Evolutionary conservation across 805 yeast genomes (phyloP).

Genomic region (Kazachstania kunashirensis): DNA sequence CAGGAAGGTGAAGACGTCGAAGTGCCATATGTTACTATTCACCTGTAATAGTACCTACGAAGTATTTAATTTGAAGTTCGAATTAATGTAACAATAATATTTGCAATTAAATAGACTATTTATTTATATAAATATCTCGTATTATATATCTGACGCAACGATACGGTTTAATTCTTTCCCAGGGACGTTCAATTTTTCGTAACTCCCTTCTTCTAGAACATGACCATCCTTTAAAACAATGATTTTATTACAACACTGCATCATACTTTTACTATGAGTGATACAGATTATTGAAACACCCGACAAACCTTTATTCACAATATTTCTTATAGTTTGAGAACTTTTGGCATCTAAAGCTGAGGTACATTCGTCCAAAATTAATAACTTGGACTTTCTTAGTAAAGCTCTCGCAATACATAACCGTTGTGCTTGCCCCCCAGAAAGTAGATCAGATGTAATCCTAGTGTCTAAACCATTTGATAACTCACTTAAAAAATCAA

Average conservation of each 20-base stretch:
- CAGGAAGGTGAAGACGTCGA: slow-evolving; percentile 90
- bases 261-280: slow-evolving; percentile 66
- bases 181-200: slow-evolving; percentile 15
- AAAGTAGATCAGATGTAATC: slow-evolving; percentile 46
- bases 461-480: slow-evolving; percentile 52
- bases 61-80: not conserved
- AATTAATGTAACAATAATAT: too few species aligned
- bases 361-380: slow-evolving; percentile 78
- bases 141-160: not conserved
- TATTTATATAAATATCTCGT: not conserved
- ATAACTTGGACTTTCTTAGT: slow-evolving; percentile 52
- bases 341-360: slow-evolving; percentile 72
- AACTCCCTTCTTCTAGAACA: slow-evolving; percentile 38
- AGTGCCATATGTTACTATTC: slow-evolving; percentile 75
- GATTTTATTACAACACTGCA: slow-evolving; percentile 45
- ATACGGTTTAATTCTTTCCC: slow-evolving; percentile 5
- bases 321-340: slow-evolving; percentile 37
- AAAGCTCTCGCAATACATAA: slow-evolving; percentile 77
- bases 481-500: slow-evolving; percentile 43
- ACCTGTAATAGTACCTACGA: slow-evolving; percentile 31
- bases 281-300: slow-evolving; percentile 49
- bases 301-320: slow-evolving; percentile 34
- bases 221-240: slow-evolving; percentile 42
- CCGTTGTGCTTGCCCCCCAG: slow-evolving; percentile 90
- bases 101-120: too few species aligned